Base-by-base conservation (phyloP, 768 basidiomycete species). In the Auriculariales sp. region DNA sequence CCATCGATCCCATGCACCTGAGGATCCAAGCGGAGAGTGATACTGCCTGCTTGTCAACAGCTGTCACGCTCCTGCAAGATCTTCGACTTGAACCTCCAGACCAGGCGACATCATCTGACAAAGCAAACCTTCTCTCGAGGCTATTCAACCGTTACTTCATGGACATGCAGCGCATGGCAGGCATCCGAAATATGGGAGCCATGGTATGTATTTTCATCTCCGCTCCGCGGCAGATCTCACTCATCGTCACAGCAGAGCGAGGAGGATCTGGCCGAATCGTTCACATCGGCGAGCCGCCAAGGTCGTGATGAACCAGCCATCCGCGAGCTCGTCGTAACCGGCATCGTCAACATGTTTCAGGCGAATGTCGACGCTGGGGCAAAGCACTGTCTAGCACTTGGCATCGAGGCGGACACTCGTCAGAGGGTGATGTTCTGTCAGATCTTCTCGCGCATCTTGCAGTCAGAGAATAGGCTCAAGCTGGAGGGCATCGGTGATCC, bases 341-440 rank as follows among this genome's bases (percentile, higher is more conserved):
- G 84, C 1, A 73, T 94, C 5, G 76, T 89, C 1, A 81, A 90
- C 53, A 70, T 94, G 4, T 80, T 94, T 49, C 76, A 73, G 29
- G 77, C 88, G 11, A 94, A 94, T 59, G 80, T 85, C 14, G 87
- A 92, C 58, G 82, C 78, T 56, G 91, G 88, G 4, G 79, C 93
- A 59, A 91, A 90, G 61, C 87, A 93, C 61, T 90, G 84, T 57
- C 74, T 93, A 19, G 68, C 79, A 3, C 69, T 86, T 52, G 86
- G 84, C 1, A 90, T 88, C 56, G 81, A 87, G 57, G 61, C 68
- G 19, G 83, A 92, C 58, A 66, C 72, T 24, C 66, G 73, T 32
- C 80, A 83, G 57, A 76, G 88, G 12, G 71, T 75, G 9, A 87
- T 91, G 24, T 95, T 92, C 58, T 78, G 88, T 12, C 79, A 84